Evolutionary conservation across 2,329 filamentous ascomycete genomes (phyloP), one percentile per base, ranked within the genome.

Genomic region (Hypocrella siamensis): DNA sequence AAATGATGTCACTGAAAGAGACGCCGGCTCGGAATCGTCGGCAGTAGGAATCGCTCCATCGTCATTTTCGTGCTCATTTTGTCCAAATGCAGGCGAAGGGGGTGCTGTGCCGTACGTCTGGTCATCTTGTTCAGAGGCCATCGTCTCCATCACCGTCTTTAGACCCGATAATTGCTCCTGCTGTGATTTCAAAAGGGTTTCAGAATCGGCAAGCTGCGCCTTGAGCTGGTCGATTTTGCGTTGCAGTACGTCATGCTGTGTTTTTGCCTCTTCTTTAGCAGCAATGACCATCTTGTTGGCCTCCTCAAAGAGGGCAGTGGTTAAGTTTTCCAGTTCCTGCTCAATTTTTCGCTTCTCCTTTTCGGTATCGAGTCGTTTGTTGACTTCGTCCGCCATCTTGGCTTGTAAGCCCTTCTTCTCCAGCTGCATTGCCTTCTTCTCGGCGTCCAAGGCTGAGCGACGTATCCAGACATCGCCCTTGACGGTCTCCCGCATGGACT

Each of bases 281-380:
- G 46, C 51, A 26, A 88, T 82, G 32, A 98, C 90, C 88, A 98
- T 96, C 65, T 80, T 86, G 59, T 98, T 96, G 31, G 90, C 90
- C 61, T 98, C 88, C 50, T 96, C 85, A 40, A 98, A 98, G n/a
- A 98, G 67, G 18, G 84, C 85, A 2, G 84, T 76, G 0, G 90
- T 96, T 40, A 98, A 57, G 32, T 75, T 82, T 57, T 96, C 90
- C 28, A 98, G 61, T 54, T 98, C 90, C 43, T 80, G 76, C 52
- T 98, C 90, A 19, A 94, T 93, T 40, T 76, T 76, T 53, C 79
- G 82, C 62, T 90, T 93, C 34, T 83, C 81, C 51, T 72, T 75
- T 47, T 86, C 79, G 9, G 70, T 70, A 28, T 75, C 68, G 6
- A 62, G 52, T n/a, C 78, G 70, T 41, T 71, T 63, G 30, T 60